A percentile compares a stretch with the other conserved stretches of the same genome.
Evolutionary conservation across 176 grass and related monocot genomes (phyloP).

Genomic region (Carex cristatella): DNA sequence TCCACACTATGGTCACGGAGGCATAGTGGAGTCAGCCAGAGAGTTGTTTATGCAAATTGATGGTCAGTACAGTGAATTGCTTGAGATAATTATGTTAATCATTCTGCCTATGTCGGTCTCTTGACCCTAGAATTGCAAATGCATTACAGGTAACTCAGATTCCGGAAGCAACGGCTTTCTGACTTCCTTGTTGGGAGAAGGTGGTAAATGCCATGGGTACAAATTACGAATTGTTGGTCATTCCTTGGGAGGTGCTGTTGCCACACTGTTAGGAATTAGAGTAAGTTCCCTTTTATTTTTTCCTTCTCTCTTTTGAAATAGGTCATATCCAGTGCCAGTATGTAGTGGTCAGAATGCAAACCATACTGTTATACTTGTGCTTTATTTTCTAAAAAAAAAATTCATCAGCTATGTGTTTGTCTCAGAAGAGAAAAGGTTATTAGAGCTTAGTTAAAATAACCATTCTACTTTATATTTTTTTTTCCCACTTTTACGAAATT

Average conservation of each 20-base stretch:
- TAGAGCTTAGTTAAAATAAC: background rate
- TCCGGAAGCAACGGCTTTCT: slow-evolving; percentile 58
- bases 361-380: background rate
- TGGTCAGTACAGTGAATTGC: slow-evolving; percentile 13
- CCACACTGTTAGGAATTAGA: slow-evolving; percentile 81
- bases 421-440: background rate
- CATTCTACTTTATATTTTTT: slow-evolving; percentile 20
- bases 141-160: slow-evolving; percentile 46
- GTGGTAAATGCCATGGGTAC: slow-evolving; percentile 74
- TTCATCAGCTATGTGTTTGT: background rate
- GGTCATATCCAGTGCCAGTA: background rate
- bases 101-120: slow-evolving; percentile 12
- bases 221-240: slow-evolving; percentile 79
- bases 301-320: slow-evolving; percentile 8
- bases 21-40: slow-evolving; percentile 81
- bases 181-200: slow-evolving; percentile 54
- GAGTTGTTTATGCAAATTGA: slow-evolving; percentile 96
- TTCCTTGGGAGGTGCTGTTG: slow-evolving; percentile 93
- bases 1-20: slow-evolving; percentile 92
- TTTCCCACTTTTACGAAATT: slow-evolving; percentile 24
- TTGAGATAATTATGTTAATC: background rate
- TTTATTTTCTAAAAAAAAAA: background rate
- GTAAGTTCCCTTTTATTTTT: slow-evolving; percentile 33
- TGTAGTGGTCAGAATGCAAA: background rate
- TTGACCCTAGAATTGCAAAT: slow-evolving; percentile 16